Evolutionary conservation across 306 rosid genomes (phyloP).

Genomic region (Lathyrus tuberosus): DNA sequence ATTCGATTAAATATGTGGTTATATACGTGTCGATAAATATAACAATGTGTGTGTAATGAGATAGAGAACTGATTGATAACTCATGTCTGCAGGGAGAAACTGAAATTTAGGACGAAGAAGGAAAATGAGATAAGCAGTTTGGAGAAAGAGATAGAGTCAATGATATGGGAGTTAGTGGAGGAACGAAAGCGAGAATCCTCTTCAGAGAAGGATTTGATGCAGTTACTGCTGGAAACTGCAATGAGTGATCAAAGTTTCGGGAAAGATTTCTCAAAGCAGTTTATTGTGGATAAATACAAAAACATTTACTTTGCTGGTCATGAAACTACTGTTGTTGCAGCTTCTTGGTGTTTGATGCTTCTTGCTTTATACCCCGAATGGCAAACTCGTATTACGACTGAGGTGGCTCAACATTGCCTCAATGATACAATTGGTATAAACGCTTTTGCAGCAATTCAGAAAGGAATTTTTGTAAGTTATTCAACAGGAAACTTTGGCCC

Average conservation of each 20-base stretch:
- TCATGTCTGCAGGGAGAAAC: too few relatives aligned
- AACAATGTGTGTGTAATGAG: too few relatives aligned
- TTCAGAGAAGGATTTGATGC: constrained; percentile 73
- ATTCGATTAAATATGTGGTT: too few relatives aligned
- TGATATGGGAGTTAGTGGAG: constrained; percentile 80
- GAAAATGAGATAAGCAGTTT: constrained; percentile 48
- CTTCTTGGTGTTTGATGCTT: constrained; percentile 87
- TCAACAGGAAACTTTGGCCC: too few relatives aligned
- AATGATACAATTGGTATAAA: too few relatives aligned
- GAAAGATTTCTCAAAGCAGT: constrained; percentile 58
- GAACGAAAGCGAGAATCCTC: constrained; percentile 52
- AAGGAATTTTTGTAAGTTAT: too few relatives aligned
- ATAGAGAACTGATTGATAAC: too few relatives aligned
- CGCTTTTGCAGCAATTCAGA: too few relatives aligned
- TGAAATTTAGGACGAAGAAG: constrained; percentile 42
- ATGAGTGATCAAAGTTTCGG: constrained; percentile 53
- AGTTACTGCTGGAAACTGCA: constrained; percentile 64
- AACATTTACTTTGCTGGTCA: too few relatives aligned
- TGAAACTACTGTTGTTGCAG: constrained; percentile 79
- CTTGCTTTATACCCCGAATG: constrained; percentile 81
- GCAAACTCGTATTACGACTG: constrained; percentile 69
- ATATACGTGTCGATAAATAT: too few relatives aligned
- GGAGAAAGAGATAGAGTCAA: constrained; percentile 76
- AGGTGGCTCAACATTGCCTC: constrained; percentile 66
- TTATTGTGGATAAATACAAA: constrained; percentile 92